These are phyloP conservation scores for Trypanosoma boissoni DNA, from an alignment of 208 protist species.

Conservation along the genomic window DNA sequence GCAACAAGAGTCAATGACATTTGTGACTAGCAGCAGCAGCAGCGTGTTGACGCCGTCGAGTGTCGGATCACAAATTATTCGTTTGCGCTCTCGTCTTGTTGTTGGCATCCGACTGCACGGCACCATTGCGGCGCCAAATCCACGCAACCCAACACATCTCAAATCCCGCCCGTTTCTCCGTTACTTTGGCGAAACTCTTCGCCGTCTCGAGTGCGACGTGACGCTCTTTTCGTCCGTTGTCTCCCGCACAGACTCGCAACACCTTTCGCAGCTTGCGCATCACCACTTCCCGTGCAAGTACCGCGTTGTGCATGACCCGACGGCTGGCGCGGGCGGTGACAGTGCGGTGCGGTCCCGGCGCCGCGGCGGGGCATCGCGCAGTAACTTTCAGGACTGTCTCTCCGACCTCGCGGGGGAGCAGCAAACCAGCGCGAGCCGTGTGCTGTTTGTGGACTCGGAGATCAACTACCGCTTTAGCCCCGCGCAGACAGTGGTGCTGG, in stretches of 20 bases:
- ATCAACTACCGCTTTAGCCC: slow-evolving; percentile 77
- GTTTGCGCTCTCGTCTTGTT: slow-evolving; percentile 40
- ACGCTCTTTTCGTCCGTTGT: slow-evolving; percentile 43
- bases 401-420: slow-evolving; percentile 29
- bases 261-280: slow-evolving; percentile 32
- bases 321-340: slow-evolving; percentile 4
- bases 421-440: slow-evolving; percentile 34
- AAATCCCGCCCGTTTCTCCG: slow-evolving; percentile 66
- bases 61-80: slow-evolving; percentile 16
- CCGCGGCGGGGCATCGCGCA: slow-evolving; percentile 10
- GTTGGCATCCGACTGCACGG: slow-evolving; percentile 66
- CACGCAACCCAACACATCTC: slow-evolving; percentile 26
- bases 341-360: slow-evolving; percentile 1
- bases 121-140: slow-evolving; percentile 54
- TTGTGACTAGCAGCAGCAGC: slow-evolving; percentile 2
- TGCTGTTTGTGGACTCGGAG: slow-evolving; percentile 84
- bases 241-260: neutral
- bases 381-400: slow-evolving; percentile 69
- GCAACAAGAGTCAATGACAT: neutral
- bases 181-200: slow-evolving; percentile 67
- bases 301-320: slow-evolving; percentile 43
- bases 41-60: slow-evolving; percentile 11
- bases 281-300: slow-evolving; percentile 54
- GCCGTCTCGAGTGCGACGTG: slow-evolving; percentile 62
- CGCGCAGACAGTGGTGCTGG: slow-evolving; percentile 64